phyloP scores from a whole-genome alignment of 2,329 filamentous ascomycete genomes.

The Volutella citrinella region DNA sequence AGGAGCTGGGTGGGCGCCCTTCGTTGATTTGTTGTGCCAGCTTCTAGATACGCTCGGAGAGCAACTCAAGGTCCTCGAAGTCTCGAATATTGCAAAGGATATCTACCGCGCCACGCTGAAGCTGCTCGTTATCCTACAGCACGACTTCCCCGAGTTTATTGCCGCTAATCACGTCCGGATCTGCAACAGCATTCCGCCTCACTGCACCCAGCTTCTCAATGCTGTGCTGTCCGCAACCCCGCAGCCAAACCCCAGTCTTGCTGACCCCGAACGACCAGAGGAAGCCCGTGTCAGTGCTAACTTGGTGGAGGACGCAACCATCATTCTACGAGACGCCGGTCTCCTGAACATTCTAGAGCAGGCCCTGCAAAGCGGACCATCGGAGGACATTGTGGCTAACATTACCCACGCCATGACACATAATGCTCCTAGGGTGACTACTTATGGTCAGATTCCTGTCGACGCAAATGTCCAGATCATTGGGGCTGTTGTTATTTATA shows the following conservation, averaged over 20 bases:
- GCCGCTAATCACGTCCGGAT: slow-evolving; percentile 82
- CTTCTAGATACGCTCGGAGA: slow-evolving; percentile 74
- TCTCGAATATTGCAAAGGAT: slow-evolving; percentile 70
- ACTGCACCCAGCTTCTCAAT: slow-evolving; percentile 86
- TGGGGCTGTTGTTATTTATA: slow-evolving; percentile 79
- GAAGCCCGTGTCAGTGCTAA: slow-evolving; percentile 68
- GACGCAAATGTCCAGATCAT: slow-evolving; percentile 69
- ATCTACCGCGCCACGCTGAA: slow-evolving; percentile 83
- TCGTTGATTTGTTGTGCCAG: slow-evolving; percentile 69
- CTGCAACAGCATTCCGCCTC: slow-evolving; percentile 75
- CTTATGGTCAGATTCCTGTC: slow-evolving; percentile 64
- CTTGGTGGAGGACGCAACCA: slow-evolving; percentile 60
- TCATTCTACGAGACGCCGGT: slow-evolving; percentile 52
- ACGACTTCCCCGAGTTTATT: slow-evolving; percentile 93
- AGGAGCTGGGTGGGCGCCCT: slow-evolving; percentile 71
- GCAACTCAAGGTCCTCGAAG: slow-evolving; percentile 70
- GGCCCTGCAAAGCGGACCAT: slow-evolving; percentile 58
- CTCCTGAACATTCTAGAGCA: slow-evolving; percentile 59
- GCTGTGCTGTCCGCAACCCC: slow-evolving; percentile 81
- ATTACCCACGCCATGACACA: slow-evolving; percentile 71
- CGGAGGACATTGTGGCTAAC: slow-evolving; percentile 71
- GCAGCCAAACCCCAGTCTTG: slow-evolving; percentile 60
- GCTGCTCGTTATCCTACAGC: slow-evolving; percentile 79
- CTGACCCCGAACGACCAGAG: too few relatives aligned
- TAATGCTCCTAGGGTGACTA: slow-evolving; percentile 54